phyloP scores from a whole-genome alignment of 1,139 yeast genomes.

The Lodderomyces metapsilosis region DNA sequence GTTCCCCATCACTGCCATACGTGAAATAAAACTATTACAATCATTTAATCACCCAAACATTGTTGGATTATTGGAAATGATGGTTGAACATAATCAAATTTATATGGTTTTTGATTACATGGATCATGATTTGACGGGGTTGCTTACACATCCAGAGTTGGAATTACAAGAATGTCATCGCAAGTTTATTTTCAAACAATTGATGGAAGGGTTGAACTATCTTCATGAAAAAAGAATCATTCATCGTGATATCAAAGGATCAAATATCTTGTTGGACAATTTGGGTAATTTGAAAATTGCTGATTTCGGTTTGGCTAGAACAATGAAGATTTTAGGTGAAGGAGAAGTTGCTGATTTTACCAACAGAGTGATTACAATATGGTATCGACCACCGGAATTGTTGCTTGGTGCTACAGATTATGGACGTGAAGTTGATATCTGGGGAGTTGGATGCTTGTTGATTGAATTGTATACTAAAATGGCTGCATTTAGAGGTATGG shows the following conservation, averaged over 20 bases:
- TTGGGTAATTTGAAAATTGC: conserved; percentile 80
- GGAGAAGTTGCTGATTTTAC: conserved; percentile 74
- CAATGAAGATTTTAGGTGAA: conserved; percentile 56
- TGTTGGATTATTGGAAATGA: conserved; percentile 81
- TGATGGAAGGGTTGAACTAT: conserved; percentile 77
- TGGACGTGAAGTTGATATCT: conserved; percentile 87
- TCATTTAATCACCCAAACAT: conserved; percentile 82
- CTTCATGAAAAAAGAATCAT: conserved; percentile 76
- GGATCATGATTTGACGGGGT: conserved; percentile 91
- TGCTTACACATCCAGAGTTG: conserved; percentile 75
- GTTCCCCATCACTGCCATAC: conserved; percentile 90
- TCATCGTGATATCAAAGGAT: conserved; percentile 94
- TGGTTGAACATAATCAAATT: conserved; percentile 77
- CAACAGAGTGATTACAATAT: conserved; percentile 88
- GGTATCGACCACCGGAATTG: conserved; percentile 98
- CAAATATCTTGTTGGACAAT: conserved; percentile 76
- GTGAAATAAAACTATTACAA: conserved; percentile 87
- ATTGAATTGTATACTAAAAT: conserved; percentile 73
- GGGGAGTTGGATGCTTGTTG: conserved; percentile 95
- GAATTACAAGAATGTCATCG: conserved; percentile 62
- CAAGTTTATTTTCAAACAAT: conserved; percentile 73
- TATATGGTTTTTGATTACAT: conserved; percentile 92
- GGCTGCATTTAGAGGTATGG: conserved; percentile 85
- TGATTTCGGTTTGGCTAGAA: conserved; percentile 91
- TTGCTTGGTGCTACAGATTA: conserved; percentile 87